Evolutionary conservation across 2,329 filamentous ascomycete genomes (phyloP).

Genomic region (Fusarium goolgardi): DNA sequence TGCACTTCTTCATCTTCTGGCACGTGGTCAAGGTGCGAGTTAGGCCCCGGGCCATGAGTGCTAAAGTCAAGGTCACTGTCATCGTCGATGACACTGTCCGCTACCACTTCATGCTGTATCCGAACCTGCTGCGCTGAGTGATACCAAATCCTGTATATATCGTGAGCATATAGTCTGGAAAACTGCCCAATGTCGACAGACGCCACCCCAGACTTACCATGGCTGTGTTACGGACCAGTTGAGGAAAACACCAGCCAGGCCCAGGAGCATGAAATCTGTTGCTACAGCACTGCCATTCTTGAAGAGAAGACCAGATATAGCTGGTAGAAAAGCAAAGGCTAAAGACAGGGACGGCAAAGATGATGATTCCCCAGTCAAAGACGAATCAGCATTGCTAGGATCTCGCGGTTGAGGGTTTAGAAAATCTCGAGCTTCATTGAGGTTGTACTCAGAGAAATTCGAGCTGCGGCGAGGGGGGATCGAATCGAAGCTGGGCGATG

Average conservation of each 20-base stretch:
- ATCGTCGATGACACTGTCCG: slow-evolving; percentile 58
- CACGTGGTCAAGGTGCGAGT: slow-evolving; percentile 55
- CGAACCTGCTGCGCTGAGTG: slow-evolving; percentile 74
- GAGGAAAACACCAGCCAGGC: slow-evolving; percentile 83
- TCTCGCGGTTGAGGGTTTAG: slow-evolving; percentile 63
- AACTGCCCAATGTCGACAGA: neutral
- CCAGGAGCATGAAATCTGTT: slow-evolving; percentile 85
- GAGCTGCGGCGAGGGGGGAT: slow-evolving; percentile 74
- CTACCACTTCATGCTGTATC: slow-evolving; percentile 60
- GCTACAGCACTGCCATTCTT: slow-evolving; percentile 84
- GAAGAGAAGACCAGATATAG: slow-evolving; percentile 85
- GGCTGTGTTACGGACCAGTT: slow-evolving; percentile 93
- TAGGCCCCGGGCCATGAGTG: slow-evolving; percentile 33
- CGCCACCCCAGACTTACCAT: slow-evolving; percentile 69
- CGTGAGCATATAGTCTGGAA: slow-evolving; percentile 14
- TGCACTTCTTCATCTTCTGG: slow-evolving; percentile 54
- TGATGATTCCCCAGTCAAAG: slow-evolving; percentile 64
- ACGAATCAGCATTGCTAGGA: slow-evolving; percentile 47
- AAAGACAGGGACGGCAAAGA: slow-evolving; percentile 85
- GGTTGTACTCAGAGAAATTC: slow-evolving; percentile 79
- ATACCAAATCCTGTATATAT: slow-evolving; percentile 67
- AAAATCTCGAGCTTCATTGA: slow-evolving; percentile 76
- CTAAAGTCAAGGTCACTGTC: slow-evolving; percentile 57
- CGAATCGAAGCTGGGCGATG: slow-evolving; percentile 45
- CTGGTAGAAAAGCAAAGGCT: slow-evolving; percentile 84